Evolutionary conservation across 2,329 filamentous ascomycete species (phyloP), one percentile per base, ranked within the genome.

Genomic region (Sporothrix globosa): DNA sequence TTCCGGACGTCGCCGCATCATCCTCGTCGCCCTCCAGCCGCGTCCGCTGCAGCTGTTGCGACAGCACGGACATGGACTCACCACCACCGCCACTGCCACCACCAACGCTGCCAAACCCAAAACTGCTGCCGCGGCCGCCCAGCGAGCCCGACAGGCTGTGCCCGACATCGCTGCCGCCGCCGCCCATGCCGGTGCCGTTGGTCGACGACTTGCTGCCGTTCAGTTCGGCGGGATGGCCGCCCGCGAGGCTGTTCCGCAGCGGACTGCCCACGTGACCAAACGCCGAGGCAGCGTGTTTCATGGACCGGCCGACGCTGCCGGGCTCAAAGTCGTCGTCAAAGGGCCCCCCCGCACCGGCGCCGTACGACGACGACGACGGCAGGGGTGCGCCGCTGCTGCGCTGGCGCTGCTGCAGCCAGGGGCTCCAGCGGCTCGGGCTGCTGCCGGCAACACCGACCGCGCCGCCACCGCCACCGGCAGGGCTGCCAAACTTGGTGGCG

Each of bases 251-350:
- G 10, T 89, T 90, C 21, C 88, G 85, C 70, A 90, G 80, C 19
- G 88, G 88, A 73, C 87, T 90, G 24, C 88, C 88, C 48, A 90
- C 88, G 74, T 90, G 88, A 9, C 88, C 88, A 76, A 90, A 90
- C 3, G 83, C 86, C n/a, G 87, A 89, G 3, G 81, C 78, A 9
- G 79, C 79, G 70, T 83, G 79, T 74, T 82, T 82, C 73, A 82
- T 79, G 11, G 78, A 75, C 60, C 76, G 78, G 75, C 74, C 75
- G 68, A 73, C 71, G 65, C 74, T 76, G 53, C 75, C 75, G 10
- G 73, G 58, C 5, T 78, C 77, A 24, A 88, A 17, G 14, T 72
- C 71, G 86, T 84, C 74, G 85, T 89, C 53, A 86, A 63, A 27
- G 14, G 41, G 56, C 14, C 48, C 46, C 19, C 46, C 60, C 11